Percentiles rank a stretch among this genome's conserved stretches.
These are phyloP conservation scores for Coemansia sp. DNA, from an alignment of 192 early-diverging fungal genomes.

Conservation along the genomic window DNA sequence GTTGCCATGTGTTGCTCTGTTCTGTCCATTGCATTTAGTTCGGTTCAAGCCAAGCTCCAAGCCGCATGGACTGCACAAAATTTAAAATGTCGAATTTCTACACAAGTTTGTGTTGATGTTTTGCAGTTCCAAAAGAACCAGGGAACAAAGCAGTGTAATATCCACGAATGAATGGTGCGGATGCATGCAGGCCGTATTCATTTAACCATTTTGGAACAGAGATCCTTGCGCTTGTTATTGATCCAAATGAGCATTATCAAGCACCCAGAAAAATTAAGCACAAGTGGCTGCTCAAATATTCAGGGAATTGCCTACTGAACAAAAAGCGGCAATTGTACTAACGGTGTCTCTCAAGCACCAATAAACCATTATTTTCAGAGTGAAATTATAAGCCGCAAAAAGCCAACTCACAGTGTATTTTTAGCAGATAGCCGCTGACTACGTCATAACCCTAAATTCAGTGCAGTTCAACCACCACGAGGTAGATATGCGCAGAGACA, in stretches of 20 bases:
- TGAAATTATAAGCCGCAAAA: neutral
- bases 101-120: neutral
- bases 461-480: neutral
- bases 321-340: neutral
- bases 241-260: neutral
- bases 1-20: neutral
- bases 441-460: neutral
- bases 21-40: neutral
- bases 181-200: constrained; percentile 3
- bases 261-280: neutral
- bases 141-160: neutral
- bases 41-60: neutral
- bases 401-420: neutral
- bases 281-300: neutral
- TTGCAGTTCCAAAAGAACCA: neutral
- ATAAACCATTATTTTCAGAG: neutral
- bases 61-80: neutral
- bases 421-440: neutral
- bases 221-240: neutral
- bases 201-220: constrained; percentile 4
- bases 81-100: neutral
- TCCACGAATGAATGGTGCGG: neutral
- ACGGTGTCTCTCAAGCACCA: neutral
- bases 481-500: neutral
- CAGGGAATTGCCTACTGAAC: neutral